Conservation (phyloP, 805 yeast genomes). For the Starmerella vaccinii region DNA sequence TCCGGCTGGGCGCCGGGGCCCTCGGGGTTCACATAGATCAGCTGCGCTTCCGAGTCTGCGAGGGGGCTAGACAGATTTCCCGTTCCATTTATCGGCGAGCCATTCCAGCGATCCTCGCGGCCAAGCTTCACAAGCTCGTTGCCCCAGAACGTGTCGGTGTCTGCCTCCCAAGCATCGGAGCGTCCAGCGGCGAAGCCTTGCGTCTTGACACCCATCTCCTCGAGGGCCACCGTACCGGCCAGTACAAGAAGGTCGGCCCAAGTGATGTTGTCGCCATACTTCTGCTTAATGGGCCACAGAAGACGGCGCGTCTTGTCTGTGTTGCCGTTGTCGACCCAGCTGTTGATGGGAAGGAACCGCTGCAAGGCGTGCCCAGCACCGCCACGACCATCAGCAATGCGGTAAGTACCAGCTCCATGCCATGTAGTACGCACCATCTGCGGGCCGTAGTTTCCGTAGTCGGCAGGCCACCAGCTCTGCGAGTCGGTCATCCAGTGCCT, state of each 20-base stretch:
- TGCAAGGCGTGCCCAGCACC: conserved; percentile 20
- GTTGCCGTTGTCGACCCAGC: conserved; percentile 21
- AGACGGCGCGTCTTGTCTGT: conserved; percentile 22
- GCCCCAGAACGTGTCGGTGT: conserved; percentile 22
- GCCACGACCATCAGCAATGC: conserved; percentile 22
- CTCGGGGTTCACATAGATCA: conserved; percentile 23
- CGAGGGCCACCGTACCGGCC: conserved; percentile 22
- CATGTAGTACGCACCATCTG: conserved; percentile 20
- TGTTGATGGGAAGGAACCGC: conserved; percentile 20
- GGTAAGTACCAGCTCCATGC: conserved; percentile 23
- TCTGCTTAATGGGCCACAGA: conserved; percentile 22
- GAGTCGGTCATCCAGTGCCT: conserved; percentile 13
- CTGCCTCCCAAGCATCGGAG: conserved; percentile 19
- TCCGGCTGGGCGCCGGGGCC: conserved; percentile 19
- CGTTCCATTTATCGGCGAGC: conserved; percentile 11
- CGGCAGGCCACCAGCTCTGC: conserved; percentile 23
- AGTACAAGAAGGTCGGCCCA: conserved; percentile 21
- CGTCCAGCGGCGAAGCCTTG: conserved; percentile 22
- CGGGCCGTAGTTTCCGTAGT: conserved; percentile 21
- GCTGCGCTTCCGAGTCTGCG: conserved; percentile 13
- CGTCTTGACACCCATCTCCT: conserved; percentile 18
- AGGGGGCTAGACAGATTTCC: conserved; percentile 18
- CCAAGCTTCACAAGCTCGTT: conserved; percentile 14
- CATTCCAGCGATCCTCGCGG: conserved; percentile 18
- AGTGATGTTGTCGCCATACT: conserved; percentile 20